These are phyloP conservation scores for Fagus sylvatica DNA, from an alignment of 306 rosid genomes.

Conservation along the genomic window DNA sequence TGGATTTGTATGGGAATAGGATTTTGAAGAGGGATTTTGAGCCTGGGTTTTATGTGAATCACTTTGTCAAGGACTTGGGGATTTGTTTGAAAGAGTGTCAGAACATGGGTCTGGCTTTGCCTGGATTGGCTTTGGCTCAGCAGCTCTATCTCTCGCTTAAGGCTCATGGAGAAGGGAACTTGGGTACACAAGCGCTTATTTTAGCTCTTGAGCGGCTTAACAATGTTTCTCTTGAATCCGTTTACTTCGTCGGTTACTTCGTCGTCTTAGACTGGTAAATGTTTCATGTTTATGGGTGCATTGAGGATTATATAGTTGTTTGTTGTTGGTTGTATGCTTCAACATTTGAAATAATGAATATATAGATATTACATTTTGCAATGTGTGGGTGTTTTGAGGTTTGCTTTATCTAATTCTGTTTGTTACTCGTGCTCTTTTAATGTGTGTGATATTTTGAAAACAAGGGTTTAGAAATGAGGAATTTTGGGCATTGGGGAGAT, in stretches of 20 bases:
- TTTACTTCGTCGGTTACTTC: background rate
- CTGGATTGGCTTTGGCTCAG: slow-evolving; percentile 89
- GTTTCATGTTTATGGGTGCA: background rate
- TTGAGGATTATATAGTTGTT: background rate
- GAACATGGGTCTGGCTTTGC: slow-evolving; percentile 74
- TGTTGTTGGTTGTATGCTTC: background rate
- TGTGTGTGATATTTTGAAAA: too few relatives aligned
- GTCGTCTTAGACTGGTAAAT: slow-evolving; percentile 19
- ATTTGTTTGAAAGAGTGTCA: slow-evolving; percentile 88
- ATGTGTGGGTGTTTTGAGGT: too few relatives aligned
- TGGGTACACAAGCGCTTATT: slow-evolving; percentile 76
- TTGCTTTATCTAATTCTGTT: too few relatives aligned
- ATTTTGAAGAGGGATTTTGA: slow-evolving; percentile 77
- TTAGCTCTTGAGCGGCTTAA: slow-evolving; percentile 81
- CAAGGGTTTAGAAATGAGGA: background rate
- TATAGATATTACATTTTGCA: too few relatives aligned
- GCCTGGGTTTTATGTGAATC: slow-evolving; percentile 78
- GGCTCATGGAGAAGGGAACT: slow-evolving; percentile 81
- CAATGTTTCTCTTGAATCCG: slow-evolving; percentile 52
- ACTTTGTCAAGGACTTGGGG: slow-evolving; percentile 88
- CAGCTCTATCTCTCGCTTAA: slow-evolving; percentile 73
- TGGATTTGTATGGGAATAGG: slow-evolving; percentile 60
- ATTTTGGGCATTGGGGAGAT: background rate
- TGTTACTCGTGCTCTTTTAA: too few relatives aligned
- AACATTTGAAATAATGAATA: background rate